Conservation (phyloP, 192 early-diverging fungal species). For the Backusella luteola region DNA sequence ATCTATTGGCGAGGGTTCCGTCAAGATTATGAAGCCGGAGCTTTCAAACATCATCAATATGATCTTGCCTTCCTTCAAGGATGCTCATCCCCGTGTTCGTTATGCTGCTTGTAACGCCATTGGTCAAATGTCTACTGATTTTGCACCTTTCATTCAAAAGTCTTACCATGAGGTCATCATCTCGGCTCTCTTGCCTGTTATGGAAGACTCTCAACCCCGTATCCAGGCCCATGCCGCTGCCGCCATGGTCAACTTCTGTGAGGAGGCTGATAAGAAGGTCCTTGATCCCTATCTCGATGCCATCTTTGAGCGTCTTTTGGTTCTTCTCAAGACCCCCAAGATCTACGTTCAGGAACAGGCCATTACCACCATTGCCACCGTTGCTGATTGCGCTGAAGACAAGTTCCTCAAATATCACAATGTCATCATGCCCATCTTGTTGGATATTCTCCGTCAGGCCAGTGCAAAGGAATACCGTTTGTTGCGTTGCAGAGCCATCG, state of each 20-base stretch:
- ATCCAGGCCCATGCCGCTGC: conserved; percentile 96
- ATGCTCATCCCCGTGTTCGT: conserved; percentile 93
- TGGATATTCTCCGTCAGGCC: conserved; percentile 85
- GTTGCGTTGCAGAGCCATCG: conserved; percentile 95
- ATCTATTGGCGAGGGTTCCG: conserved; percentile 96
- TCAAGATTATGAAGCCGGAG: conserved; percentile 90
- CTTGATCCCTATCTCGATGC: conserved; percentile 89
- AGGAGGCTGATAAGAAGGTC: conserved; percentile 79
- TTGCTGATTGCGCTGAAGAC: conserved; percentile 93
- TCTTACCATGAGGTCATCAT: conserved; percentile 73
- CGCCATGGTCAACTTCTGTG: conserved; percentile 97
- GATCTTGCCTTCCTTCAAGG: conserved; percentile 76
- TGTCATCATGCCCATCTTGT: conserved; percentile 93
- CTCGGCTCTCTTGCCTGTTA: conserved; percentile 77
- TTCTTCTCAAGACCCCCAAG: conserved; percentile 79
- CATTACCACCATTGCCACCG: conserved; percentile 95
- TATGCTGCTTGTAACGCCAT: conserved; percentile 95
- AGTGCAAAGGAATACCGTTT: conserved; percentile 84
- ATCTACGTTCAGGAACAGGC: conserved; percentile 99
- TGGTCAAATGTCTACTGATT: conserved; percentile 98
- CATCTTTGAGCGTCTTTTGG: conserved; percentile 83
- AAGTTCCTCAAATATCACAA: conserved; percentile 90
- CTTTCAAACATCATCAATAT: conserved; percentile 83
- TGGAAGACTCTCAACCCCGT: conserved; percentile 83
- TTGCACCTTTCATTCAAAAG: conserved; percentile 76